phyloP scores from a whole-genome alignment of 2,329 filamentous ascomycete species.

The Ophiostoma ips region DNA sequence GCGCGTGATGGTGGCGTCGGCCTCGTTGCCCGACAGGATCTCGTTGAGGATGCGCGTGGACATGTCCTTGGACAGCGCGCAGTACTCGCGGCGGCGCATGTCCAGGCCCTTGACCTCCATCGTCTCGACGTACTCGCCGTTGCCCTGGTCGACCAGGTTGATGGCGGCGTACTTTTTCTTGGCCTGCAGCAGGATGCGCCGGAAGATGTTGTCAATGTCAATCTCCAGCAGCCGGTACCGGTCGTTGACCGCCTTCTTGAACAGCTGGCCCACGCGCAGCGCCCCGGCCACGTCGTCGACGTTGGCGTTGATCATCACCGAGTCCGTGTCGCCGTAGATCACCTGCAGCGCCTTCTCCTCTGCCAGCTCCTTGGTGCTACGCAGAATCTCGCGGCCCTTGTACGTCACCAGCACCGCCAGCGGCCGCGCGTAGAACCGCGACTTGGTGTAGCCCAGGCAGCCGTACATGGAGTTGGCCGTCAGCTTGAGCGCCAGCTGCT shows the following conservation, averaged over 20 bases:
- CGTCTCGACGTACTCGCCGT: constrained; percentile 75
- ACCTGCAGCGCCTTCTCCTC: constrained; percentile 84
- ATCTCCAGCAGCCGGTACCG: constrained; percentile 88
- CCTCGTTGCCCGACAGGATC: constrained; percentile 84
- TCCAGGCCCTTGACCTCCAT: constrained; percentile 97
- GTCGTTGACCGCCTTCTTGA: constrained; percentile 91
- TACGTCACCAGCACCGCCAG: constrained; percentile 91
- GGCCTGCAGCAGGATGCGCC: constrained; percentile 80
- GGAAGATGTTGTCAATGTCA: constrained; percentile 95
- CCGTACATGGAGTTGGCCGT: constrained; percentile 99
- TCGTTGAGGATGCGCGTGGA: constrained; percentile 84
- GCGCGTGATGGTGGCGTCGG: constrained; percentile 72
- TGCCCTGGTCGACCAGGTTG: constrained; percentile 77
- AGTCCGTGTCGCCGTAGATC: constrained; percentile 98
- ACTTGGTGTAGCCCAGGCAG: constrained; percentile 92
- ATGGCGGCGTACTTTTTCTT: constrained; percentile 99
- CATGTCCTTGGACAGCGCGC: constrained; percentile 85
- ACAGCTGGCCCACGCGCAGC: constrained; percentile 80
- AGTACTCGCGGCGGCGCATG: constrained; percentile 96
- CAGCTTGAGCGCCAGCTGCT: constrained; percentile 89
- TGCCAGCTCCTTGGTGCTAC: constrained; percentile 88
- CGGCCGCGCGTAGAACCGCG: constrained; percentile 90
- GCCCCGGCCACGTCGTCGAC: constrained; percentile 86
- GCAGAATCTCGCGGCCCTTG: constrained; percentile 94
- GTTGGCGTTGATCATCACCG: constrained; percentile 99